phyloP scores from a whole-genome alignment of 106 monocot genomes.

The Acorus calamus region DNA sequence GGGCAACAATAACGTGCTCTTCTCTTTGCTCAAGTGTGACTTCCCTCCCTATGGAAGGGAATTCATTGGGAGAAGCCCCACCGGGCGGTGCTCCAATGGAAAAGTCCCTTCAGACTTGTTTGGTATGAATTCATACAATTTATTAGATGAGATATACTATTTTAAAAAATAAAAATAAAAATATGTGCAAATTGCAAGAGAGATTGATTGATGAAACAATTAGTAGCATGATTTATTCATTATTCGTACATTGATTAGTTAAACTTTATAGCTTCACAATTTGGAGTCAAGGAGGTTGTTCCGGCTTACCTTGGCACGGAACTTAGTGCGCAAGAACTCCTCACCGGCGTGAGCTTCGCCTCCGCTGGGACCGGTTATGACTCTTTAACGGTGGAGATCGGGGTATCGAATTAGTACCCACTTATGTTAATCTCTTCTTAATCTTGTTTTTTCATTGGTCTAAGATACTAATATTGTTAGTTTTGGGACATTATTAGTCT shows the following conservation, averaged over 20 bases:
- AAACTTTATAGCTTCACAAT: conserved; percentile 35
- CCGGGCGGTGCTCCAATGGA: conserved; percentile 50
- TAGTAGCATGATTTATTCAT: no score
- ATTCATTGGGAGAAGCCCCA: conserved; percentile 22
- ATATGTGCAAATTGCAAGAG: neutral
- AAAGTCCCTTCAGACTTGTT: conserved; percentile 38
- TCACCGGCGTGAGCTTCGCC: conserved; percentile 87
- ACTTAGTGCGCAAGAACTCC: conserved; percentile 39
- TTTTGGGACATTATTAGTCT: conserved; percentile 1
- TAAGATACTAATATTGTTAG: no score
- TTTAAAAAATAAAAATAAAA: neutral
- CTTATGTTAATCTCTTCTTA: no score
- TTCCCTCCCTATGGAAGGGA: conserved; percentile 52
- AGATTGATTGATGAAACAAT: neutral
- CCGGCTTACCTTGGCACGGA: conserved; percentile 54
- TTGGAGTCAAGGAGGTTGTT: conserved; percentile 67
- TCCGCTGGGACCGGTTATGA: conserved; percentile 78
- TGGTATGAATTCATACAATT: conserved; percentile 12
- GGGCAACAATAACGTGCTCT: conserved; percentile 47
- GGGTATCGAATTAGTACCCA: conserved; percentile 11
- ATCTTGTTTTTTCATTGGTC: no score
- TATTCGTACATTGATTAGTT: no score
- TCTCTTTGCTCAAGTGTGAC: conserved; percentile 19
- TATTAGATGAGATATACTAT: no score
- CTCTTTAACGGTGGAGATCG: conserved; percentile 47